Percentiles rank a stretch among this genome's conserved stretches.
Conservation (phyloP, 73 alveolate genomes). For the Stentor coeruleus region DNA sequence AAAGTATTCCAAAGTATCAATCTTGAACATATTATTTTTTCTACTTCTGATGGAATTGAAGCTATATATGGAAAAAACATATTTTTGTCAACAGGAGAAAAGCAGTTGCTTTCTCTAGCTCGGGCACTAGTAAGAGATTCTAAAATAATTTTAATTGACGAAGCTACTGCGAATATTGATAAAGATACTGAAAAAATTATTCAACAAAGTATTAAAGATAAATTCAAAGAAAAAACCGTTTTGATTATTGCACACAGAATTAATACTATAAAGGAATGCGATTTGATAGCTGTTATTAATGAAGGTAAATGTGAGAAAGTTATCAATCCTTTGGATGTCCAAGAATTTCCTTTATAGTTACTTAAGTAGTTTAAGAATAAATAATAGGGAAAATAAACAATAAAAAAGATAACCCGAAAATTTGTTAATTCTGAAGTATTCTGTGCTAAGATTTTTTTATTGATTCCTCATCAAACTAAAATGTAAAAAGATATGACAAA, state of each 20-base stretch:
- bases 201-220: slow-evolving; percentile 52
- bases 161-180: slow-evolving; percentile 79
- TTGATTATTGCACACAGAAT: slow-evolving; percentile 75
- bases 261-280: slow-evolving; percentile 60
- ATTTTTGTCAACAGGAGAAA: slow-evolving; percentile 91
- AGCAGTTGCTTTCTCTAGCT: slow-evolving; percentile 82
- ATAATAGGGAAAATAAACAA: no score
- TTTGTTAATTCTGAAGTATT: no score
- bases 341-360: no score
- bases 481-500: no score
- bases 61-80: slow-evolving; percentile 77
- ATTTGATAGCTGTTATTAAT: slow-evolving; percentile 63
- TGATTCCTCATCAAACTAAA: no score
- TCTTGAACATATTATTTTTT: slow-evolving; percentile 60
- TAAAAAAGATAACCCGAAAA: no score
- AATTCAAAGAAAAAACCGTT: slow-evolving; percentile 60
- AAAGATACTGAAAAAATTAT: slow-evolving; percentile 64
- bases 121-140: slow-evolving; percentile 71
- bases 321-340: no score
- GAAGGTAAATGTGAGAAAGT: slow-evolving; percentile 43
- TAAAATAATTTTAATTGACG: slow-evolving; percentile 67
- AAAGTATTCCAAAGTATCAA: slow-evolving; percentile 58
- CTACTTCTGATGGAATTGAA: slow-evolving; percentile 63
- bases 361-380: no score
- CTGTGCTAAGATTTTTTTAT: no score